Base-by-base conservation (phyloP, 371 early-diverging fungal species). In the Mortierella sp. region DNA sequence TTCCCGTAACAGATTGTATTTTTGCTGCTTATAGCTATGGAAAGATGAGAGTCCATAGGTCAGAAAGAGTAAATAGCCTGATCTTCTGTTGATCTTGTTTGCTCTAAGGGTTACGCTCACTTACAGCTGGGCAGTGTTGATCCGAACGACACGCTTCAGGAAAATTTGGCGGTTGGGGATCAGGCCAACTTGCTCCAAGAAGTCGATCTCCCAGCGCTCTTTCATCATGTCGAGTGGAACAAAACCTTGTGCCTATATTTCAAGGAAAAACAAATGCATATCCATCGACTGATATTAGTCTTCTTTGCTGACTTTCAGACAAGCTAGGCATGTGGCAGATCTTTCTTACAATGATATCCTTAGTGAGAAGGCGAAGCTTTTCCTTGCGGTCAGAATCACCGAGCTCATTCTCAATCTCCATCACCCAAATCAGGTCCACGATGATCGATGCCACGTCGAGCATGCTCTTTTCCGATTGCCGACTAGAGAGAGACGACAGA, bases 1-100 rank as follows among this genome's bases (percentile, higher is more conserved):
- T 79, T 98, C 98, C 59, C 94, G 85, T 28, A 92, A 60, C 28
- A 98, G 78, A 51, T 98, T 98, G 84, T 88, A 97, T 78, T 96
- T 96, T 70, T 90, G 88, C 66, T 97, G 97, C 71, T 93, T 93
- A 75, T 94, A 96, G 37, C 87, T 87, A 58, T 19, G 34, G 14
- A 49, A 12, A 11, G n/a, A 30, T 30, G 17, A 34, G 21, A 17
- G 15, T 41, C 14, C 7, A 21, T 31, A 15, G 51, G 24, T 42
- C 32, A 51, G 5, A 50, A 24, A 21, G 24, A n/a, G n/a, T 19
- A 8, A 6, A 7, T n/a, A 31, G 23, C 23, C 28, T 15, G 24
- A 12, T 23, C 23, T 49, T 28, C 21, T 37, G 34, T 19, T 47
- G 21, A 21, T 8, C 17, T 44, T 17, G 8, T 19, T 6, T 19